phyloP scores from a whole-genome alignment of 2,329 filamentous ascomycete genomes.

The Graphiopsis chlorocephala region DNA sequence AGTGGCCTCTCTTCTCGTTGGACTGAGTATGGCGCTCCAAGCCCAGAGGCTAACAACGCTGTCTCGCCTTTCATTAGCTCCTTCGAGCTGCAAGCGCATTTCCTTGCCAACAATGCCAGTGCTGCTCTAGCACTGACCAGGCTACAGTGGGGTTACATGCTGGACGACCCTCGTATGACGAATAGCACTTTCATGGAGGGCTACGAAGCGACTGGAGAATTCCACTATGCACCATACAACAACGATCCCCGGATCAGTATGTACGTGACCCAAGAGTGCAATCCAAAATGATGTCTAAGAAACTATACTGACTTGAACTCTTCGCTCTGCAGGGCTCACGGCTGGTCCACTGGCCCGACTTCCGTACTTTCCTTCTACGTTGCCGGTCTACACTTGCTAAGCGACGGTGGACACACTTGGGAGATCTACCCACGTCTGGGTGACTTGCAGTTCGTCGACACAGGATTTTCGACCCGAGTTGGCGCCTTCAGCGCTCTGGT shows the following conservation, averaged over 20 bases:
- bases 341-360: slow-evolving; percentile 39
- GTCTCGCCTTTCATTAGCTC: slow-evolving; percentile 43
- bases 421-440: slow-evolving; percentile 16
- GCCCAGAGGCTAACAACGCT: slow-evolving; percentile 41
- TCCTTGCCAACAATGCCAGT: slow-evolving; percentile 37
- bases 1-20: slow-evolving; percentile 41
- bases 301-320: background rate
- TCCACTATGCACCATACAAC: slow-evolving; percentile 40
- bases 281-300: background rate
- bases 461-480: slow-evolving; percentile 13
- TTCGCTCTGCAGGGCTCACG: slow-evolving; percentile 24
- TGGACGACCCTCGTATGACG: slow-evolving; percentile 42
- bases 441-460: slow-evolving; percentile 15
- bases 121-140: slow-evolving; percentile 45
- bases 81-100: slow-evolving; percentile 46
- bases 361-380: slow-evolving; percentile 43
- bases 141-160: slow-evolving; percentile 42
- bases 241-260: slow-evolving; percentile 24
- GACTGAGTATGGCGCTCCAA: slow-evolving; percentile 46
- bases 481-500: slow-evolving; percentile 13
- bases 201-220: slow-evolving; percentile 41
- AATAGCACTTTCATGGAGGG: slow-evolving; percentile 45
- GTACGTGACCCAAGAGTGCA: background rate
- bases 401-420: slow-evolving; percentile 19
- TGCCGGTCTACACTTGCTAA: slow-evolving; percentile 42